Evolutionary conservation across 148 eudicot species (phyloP).

Genomic region (Dysphania ambrosioides): DNA sequence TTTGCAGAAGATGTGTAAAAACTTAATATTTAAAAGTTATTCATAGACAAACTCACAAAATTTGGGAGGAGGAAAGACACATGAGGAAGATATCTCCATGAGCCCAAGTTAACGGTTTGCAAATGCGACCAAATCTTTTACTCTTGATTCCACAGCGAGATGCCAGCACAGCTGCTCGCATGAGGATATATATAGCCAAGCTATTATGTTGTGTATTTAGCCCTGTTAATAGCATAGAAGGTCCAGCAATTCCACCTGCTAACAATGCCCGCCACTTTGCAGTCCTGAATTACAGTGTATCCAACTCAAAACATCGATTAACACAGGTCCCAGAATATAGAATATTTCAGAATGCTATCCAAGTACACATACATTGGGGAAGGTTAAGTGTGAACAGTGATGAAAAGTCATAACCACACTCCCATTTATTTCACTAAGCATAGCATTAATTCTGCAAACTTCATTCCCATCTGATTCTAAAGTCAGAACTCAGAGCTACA

Average conservation of each 20-base stretch:
- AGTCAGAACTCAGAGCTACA: no score
- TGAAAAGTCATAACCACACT: background rate
- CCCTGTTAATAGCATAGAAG: slow-evolving; percentile 93
- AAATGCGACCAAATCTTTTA: slow-evolving; percentile 75
- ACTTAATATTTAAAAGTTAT: background rate
- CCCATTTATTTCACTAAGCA: background rate
- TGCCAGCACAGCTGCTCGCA: slow-evolving; percentile 97
- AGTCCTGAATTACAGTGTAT: slow-evolving; percentile 55
- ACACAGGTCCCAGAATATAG: slow-evolving; percentile 5
- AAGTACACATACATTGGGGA: background rate
- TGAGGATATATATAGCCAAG: slow-evolving; percentile 86
- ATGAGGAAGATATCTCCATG: slow-evolving; percentile 95
- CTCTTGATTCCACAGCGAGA: slow-evolving; percentile 99
- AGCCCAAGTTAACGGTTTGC: slow-evolving; percentile 93
- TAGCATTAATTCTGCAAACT: no score
- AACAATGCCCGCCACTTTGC: slow-evolving; percentile 92
- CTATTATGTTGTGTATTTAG: slow-evolving; percentile 76
- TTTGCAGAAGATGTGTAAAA: background rate
- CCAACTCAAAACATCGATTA: background rate
- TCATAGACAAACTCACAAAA: slow-evolving; percentile 53
- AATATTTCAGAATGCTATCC: background rate
- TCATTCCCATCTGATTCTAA: no score
- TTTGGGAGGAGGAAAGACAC: slow-evolving; percentile 98
- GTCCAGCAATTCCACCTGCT: slow-evolving; percentile 97
- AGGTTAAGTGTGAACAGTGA: background rate